A percentile compares a stretch with the other conserved stretches of the same genome.
Conservation (phyloP, 441 rosid genomes). For the Populus tomentosa region DNA sequence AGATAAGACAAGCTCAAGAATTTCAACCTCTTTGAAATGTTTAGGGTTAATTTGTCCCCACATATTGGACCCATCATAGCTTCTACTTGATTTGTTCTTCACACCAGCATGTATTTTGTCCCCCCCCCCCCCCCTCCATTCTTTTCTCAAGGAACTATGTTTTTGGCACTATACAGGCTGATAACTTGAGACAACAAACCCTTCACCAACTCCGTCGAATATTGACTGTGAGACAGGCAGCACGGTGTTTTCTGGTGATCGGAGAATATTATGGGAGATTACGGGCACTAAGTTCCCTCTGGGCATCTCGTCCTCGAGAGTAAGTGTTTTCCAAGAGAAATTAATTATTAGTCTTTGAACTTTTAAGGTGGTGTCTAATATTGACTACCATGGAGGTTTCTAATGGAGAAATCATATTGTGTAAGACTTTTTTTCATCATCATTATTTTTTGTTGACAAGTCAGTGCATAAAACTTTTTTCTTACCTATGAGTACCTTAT, state of each 20-base stretch:
- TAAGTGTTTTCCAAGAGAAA: conserved; percentile 23
- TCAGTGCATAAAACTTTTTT: too few relatives aligned
- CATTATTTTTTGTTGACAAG: too few relatives aligned
- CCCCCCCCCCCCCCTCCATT: neutral
- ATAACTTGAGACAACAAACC: conserved; percentile 82
- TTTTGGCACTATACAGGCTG: conserved; percentile 49
- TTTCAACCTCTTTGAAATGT: conserved; percentile 31
- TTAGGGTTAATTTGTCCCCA: conserved; percentile 10
- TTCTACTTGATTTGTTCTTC: neutral
- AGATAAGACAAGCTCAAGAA: conserved; percentile 29
- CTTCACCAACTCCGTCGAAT: conserved; percentile 68
- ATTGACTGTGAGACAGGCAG: conserved; percentile 80
- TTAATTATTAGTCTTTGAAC: neutral
- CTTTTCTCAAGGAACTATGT: neutral
- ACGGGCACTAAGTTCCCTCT: conserved; percentile 87
- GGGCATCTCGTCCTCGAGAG: conserved; percentile 91
- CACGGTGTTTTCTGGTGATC: conserved; percentile 74
- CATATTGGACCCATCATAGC: conserved; percentile 22
- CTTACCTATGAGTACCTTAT: too few relatives aligned
- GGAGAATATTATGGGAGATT: conserved; percentile 88
- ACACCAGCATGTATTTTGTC: neutral
- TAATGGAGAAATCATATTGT: neutral
- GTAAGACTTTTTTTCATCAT: neutral
- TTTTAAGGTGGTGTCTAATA: neutral
- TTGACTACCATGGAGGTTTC: conserved; percentile 5